Evolutionary conservation across 2,329 filamentous ascomycete genomes (phyloP).

Genomic region (Xylaria sp.): DNA sequence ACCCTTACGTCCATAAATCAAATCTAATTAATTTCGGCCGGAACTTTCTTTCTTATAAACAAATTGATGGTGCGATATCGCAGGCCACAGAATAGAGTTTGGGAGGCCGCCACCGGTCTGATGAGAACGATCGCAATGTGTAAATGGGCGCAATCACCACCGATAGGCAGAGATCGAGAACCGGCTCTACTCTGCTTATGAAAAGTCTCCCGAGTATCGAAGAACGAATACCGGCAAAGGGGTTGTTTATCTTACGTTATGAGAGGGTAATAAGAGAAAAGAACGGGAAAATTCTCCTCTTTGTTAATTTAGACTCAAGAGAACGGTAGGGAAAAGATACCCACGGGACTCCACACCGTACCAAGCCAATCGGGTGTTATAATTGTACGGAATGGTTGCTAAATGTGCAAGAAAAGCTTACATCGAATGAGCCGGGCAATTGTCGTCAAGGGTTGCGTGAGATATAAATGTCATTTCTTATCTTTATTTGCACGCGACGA

Average conservation of each 20-base stretch:
- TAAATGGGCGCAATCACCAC: not conserved
- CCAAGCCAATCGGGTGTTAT: constrained; percentile 23
- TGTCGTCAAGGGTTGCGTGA: not conserved
- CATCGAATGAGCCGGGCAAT: not conserved
- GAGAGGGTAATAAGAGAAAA: constrained; percentile 34
- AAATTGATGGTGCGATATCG: constrained; percentile 25
- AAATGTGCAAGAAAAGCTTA: not conserved
- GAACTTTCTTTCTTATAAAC: constrained; percentile 21
- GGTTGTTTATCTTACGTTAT: constrained; percentile 42
- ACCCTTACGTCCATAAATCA: not conserved
- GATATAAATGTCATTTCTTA: constrained; percentile 22
- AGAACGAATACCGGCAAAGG: constrained; percentile 2
- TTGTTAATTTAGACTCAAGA: constrained; percentile 35
- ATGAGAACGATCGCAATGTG: not conserved
- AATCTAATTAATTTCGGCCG: not conserved
- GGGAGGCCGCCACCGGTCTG: not conserved
- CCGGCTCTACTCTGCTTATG: constrained; percentile 19
- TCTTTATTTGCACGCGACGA: constrained; percentile 26
- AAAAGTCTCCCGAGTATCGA: not conserved
- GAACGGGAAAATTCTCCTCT: constrained; percentile 33
- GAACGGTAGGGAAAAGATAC: constrained; percentile 21
- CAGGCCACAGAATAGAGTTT: constrained; percentile 11
- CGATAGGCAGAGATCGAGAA: constrained; percentile 5
- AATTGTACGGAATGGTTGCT: not conserved
- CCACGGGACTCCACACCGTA: constrained; percentile 37